phyloP scores from a whole-genome alignment of 306 rosid genomes.

The Adenanthera pavonina region DNA sequence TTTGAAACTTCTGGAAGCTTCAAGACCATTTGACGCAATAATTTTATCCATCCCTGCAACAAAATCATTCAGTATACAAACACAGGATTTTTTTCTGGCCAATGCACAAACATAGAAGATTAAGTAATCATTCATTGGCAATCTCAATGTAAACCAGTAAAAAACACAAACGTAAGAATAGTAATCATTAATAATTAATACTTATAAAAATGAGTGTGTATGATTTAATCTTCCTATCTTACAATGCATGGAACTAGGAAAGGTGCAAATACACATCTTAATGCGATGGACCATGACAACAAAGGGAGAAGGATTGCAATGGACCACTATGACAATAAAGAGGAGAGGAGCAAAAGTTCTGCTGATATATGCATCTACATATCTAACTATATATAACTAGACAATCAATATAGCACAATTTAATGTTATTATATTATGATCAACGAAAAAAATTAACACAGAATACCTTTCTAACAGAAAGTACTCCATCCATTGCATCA shows the following conservation, averaged over 20 bases:
- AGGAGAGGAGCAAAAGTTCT: neutral
- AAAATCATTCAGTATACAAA: conserved; percentile 37
- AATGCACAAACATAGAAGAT: conserved; percentile 31
- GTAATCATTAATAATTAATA: too few relatives aligned
- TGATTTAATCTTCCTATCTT: conserved; percentile 11
- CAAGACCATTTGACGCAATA: conserved; percentile 80
- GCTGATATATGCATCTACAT: conserved; percentile 17
- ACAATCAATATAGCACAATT: conserved; percentile 15
- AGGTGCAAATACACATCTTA: conserved; percentile 1
- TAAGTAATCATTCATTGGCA: neutral
- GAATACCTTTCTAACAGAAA: conserved; percentile 67
- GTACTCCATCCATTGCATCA: conserved; percentile 74
- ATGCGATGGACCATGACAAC: neutral
- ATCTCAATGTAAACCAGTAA: conserved; percentile 1
- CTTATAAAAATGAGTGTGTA: neutral
- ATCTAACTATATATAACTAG: conserved; percentile 25
- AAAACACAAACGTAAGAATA: neutral
- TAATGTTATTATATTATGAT: conserved; percentile 16
- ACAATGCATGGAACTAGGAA: conserved; percentile 32
- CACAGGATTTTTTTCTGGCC: neutral
- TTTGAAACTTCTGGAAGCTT: conserved; percentile 75
- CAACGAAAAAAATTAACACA: conserved; percentile 12
- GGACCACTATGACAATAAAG: neutral
- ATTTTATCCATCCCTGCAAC: conserved; percentile 86
- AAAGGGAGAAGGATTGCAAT: neutral